Conservation (phyloP, 768 basidiomycete species). For the Boletellus ananas region DNA sequence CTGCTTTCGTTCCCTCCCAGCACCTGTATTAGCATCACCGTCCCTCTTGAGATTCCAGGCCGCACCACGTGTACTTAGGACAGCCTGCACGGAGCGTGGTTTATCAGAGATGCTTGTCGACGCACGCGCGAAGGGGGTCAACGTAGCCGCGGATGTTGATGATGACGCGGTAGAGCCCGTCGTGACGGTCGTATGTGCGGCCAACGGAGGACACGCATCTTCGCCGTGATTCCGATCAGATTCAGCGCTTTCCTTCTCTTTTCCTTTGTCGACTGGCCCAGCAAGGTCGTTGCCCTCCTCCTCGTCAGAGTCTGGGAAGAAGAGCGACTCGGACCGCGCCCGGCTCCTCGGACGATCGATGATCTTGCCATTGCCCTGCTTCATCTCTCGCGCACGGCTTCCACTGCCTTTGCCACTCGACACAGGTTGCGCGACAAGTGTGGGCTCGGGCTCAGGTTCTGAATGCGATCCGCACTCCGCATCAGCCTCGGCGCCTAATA, state of each 20-base stretch:
- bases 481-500: background rate
- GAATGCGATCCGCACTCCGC: background rate
- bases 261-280: background rate
- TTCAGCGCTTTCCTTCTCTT: background rate
- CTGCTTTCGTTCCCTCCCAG: slow-evolving; percentile 37
- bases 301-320: slow-evolving; percentile 24
- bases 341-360: slow-evolving; percentile 10
- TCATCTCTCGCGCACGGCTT: background rate
- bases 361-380: background rate
- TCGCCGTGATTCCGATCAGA: background rate
- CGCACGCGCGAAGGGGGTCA: background rate
- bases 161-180: background rate
- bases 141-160: background rate
- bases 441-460: slow-evolving; percentile 16
- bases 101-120: slow-evolving; percentile 7
- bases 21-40: slow-evolving; percentile 9
- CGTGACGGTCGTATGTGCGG: background rate
- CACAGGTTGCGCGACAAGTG: slow-evolving; percentile 11
- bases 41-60: slow-evolving; percentile 41
- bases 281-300: background rate
- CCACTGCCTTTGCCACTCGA: slow-evolving; percentile 1
- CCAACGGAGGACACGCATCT: background rate
- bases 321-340: slow-evolving; percentile 22
- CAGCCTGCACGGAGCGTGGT: slow-evolving; percentile 34
- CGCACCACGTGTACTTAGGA: slow-evolving; percentile 50